phyloP scores from a whole-genome alignment of 495 filamentous ascomycete species.

The Glarea lozoyensis region DNA sequence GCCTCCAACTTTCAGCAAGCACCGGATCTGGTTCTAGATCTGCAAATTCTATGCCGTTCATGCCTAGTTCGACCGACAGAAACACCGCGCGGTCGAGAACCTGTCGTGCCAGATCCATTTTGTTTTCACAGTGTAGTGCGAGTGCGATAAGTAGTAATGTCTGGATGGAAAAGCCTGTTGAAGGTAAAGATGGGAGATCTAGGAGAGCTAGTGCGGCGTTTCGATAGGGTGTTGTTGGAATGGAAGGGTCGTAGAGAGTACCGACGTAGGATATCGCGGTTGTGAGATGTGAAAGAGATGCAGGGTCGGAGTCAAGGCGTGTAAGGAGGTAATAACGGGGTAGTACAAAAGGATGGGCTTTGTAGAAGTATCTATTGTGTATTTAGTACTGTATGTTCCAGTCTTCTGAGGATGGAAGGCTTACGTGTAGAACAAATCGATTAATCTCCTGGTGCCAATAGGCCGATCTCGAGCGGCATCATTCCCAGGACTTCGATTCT shows the following conservation, averaged over 20 bases:
- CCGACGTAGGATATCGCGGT: conserved; percentile 51
- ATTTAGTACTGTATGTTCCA: not conserved
- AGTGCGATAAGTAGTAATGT: conserved; percentile 57
- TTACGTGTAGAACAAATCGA: conserved; percentile 43
- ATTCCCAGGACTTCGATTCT: no score
- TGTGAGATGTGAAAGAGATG: conserved; percentile 30
- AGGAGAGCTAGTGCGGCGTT: conserved; percentile 31
- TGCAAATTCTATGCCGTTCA: conserved; percentile 49
- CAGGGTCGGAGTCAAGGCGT: conserved; percentile 18
- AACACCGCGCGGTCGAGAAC: conserved; percentile 50
- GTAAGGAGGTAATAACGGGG: conserved; percentile 33
- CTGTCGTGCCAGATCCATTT: conserved; percentile 42
- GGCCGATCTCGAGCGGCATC: no score
- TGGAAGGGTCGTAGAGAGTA: conserved; percentile 33
- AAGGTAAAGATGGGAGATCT: conserved; percentile 30
- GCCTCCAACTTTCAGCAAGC: conserved; percentile 57
- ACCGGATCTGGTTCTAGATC: conserved; percentile 37
- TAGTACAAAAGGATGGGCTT: conserved; percentile 47
- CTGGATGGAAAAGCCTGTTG: conserved; percentile 54
- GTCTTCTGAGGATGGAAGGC: not conserved
- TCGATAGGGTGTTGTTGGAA: conserved; percentile 31
- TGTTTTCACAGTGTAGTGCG: conserved; percentile 54
- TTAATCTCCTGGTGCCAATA: conserved; percentile 25
- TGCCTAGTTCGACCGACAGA: conserved; percentile 54
- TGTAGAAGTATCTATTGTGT: conserved; percentile 39